These are phyloP conservation scores for Lepiota subincarnata DNA, from an alignment of 768 basidiomycete species.

Conservation along the genomic window DNA sequence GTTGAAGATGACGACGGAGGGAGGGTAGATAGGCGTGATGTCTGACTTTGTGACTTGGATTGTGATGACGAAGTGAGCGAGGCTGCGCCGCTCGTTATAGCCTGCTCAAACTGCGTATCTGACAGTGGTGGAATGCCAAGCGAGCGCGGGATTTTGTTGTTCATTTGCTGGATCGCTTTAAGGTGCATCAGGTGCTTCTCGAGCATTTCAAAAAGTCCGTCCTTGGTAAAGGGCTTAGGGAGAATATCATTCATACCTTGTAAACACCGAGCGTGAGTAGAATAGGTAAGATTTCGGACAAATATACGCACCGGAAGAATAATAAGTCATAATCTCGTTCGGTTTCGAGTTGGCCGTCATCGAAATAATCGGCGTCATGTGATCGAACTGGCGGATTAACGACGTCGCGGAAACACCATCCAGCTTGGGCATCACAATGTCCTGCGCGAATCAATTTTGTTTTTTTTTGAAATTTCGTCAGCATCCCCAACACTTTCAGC, in stretches of 20 bases:
- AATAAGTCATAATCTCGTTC: constrained; percentile 89
- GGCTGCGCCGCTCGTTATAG: constrained; percentile 31
- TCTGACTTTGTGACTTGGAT: constrained; percentile 11
- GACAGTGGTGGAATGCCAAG: constrained; percentile 63
- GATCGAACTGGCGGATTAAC: constrained; percentile 91
- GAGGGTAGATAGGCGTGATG: constrained; percentile 7
- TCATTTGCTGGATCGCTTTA: constrained; percentile 79
- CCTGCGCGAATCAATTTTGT: constrained; percentile 39
- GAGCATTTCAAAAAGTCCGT: constrained; percentile 86
- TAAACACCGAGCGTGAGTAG: no score
- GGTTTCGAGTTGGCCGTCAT: constrained; percentile 97
- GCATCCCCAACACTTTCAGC: background rate
- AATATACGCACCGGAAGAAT: constrained; percentile 55
- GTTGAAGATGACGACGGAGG: constrained; percentile 11
- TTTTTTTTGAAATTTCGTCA: background rate
- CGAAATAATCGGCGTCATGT: constrained; percentile 94
- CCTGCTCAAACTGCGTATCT: constrained; percentile 51
- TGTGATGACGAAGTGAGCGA: background rate
- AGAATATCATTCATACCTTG: constrained; percentile 94
- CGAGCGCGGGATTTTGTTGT: constrained; percentile 54
- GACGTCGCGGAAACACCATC: constrained; percentile 90
- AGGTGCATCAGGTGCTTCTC: constrained; percentile 93
- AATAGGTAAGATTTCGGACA: background rate
- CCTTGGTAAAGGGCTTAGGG: constrained; percentile 96
- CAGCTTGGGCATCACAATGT: constrained; percentile 91